Conservation (phyloP, 306 rosid species). For the Vigna hirtella region DNA sequence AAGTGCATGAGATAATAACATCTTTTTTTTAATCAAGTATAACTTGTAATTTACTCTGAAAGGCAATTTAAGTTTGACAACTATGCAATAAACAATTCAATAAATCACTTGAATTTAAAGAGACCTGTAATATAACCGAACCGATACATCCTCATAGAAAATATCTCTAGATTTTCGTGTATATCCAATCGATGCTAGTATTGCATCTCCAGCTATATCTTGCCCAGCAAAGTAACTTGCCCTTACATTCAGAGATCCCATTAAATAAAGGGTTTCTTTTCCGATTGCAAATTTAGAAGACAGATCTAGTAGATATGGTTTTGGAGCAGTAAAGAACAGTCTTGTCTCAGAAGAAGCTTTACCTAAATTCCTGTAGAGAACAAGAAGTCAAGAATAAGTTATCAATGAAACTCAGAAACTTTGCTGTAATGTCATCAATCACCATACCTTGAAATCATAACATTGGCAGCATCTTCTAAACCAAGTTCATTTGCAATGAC, state of each 20-base stretch:
- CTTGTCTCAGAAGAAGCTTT: slow-evolving; percentile 91
- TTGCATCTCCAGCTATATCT: slow-evolving; percentile 81
- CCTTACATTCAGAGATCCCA: slow-evolving; percentile 65
- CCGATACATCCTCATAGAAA: slow-evolving; percentile 70
- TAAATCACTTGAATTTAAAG: slow-evolving; percentile 34
- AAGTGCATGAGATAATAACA: slow-evolving; percentile 27
- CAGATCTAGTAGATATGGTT: slow-evolving; percentile 53
- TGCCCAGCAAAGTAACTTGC: slow-evolving; percentile 89
- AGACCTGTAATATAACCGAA: slow-evolving; percentile 86
- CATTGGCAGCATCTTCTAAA: slow-evolving; percentile 62
- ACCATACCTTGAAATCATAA: slow-evolving; percentile 83
- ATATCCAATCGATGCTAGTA: slow-evolving; percentile 85
- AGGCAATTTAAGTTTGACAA: slow-evolving; percentile 29
- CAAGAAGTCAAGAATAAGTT: slow-evolving; percentile 44
- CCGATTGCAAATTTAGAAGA: slow-evolving; percentile 53
- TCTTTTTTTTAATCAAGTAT: slow-evolving; percentile 15
- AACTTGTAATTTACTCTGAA: slow-evolving; percentile 31
- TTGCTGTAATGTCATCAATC: slow-evolving; percentile 27
- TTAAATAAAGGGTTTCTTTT: slow-evolving; percentile 54
- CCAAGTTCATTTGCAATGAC: slow-evolving; percentile 80
- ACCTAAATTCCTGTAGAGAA: slow-evolving; percentile 74
- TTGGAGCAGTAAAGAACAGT: slow-evolving; percentile 70
- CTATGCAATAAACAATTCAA: slow-evolving; percentile 26
- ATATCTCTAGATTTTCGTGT: slow-evolving; percentile 78
- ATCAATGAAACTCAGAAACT: slow-evolving; percentile 28